Evolutionary conservation across 2,329 filamentous ascomycete species (phyloP).

Genomic region (Didymella pinodella): DNA sequence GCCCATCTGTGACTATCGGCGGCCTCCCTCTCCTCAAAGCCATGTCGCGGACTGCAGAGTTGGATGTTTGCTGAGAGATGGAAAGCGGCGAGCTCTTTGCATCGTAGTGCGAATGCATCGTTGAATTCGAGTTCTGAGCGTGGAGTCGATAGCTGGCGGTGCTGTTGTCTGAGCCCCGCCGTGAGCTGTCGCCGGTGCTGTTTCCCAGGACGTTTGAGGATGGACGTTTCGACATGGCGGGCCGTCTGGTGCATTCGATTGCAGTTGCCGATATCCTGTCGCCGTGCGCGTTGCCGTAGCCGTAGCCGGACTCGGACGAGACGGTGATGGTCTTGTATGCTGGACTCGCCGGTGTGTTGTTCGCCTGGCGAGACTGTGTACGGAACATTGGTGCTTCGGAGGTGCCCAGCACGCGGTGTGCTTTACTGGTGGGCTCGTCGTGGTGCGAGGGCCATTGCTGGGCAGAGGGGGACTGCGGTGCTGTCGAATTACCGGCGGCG

Average conservation of each 20-base stretch:
- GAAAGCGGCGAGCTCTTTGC: conserved; percentile 50
- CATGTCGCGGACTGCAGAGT: conserved; percentile 55
- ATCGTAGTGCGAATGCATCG: conserved; percentile 55
- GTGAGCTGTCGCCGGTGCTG: conserved; percentile 32
- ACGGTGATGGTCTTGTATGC: conserved; percentile 45
- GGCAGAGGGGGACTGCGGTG: conserved; percentile 28
- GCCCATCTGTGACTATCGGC: conserved; percentile 27
- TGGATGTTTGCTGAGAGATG: conserved; percentile 56
- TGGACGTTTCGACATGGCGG: conserved; percentile 40
- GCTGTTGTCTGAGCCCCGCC: conserved; percentile 41
- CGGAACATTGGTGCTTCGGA: conserved; percentile 36
- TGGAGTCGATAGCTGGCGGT: conserved; percentile 40
- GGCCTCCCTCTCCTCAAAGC: conserved; percentile 52
- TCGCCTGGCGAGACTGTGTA: conserved; percentile 32
- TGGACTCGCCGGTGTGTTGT: conserved; percentile 35
- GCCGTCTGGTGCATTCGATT: conserved; percentile 33
- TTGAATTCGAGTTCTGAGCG: conserved; percentile 49
- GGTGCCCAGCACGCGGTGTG: conserved; percentile 51
- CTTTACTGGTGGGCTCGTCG: conserved; percentile 44
- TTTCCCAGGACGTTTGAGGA: conserved; percentile 47
- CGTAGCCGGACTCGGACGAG: conserved; percentile 41
- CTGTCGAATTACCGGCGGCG: conserved; percentile 25
- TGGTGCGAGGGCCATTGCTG: conserved; percentile 37
- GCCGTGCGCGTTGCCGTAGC: conserved; percentile 38
- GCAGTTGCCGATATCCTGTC: conserved; percentile 32